Conservation (phyloP, 257 asterid species). For the Lycium ferocissimum region DNA sequence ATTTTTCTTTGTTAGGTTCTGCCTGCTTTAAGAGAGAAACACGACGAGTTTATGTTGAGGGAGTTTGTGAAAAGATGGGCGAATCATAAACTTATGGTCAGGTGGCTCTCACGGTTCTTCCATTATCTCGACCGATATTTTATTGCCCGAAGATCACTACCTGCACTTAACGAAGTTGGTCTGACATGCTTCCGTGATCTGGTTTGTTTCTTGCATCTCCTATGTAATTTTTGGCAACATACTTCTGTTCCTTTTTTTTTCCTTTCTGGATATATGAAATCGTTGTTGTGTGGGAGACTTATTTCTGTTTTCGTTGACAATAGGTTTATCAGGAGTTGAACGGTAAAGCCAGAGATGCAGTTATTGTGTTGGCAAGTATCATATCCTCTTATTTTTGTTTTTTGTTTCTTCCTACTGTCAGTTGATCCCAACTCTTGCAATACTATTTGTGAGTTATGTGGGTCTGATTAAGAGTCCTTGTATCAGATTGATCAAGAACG, state of each 20-base stretch:
- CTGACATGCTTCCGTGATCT: conserved; percentile 51
- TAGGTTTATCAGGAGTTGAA: conserved; percentile 55
- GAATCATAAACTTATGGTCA: conserved; percentile 57
- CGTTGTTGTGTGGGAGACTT: background rate
- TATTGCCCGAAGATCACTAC: conserved; percentile 46
- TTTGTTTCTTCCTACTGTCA: background rate
- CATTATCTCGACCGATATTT: conserved; percentile 59
- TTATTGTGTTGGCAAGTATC: conserved; percentile 49
- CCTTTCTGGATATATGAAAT: background rate
- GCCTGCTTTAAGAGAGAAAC: conserved; percentile 55
- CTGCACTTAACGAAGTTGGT: conserved; percentile 53
- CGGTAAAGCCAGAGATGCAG: conserved; percentile 54
- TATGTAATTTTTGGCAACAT: conserved; percentile 10
- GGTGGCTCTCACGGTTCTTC: conserved; percentile 65
- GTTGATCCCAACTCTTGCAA: background rate
- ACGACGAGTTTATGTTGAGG: conserved; percentile 57
- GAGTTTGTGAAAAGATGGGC: conserved; percentile 60
- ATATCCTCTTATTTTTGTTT: background rate
- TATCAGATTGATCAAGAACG: conserved; percentile 57
- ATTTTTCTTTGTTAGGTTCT: conserved; percentile 42
- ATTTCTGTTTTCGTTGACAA: conserved; percentile 24
- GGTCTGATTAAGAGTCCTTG: conserved; percentile 22
- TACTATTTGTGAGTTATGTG: conserved; percentile 7
- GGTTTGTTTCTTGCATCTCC: conserved; percentile 39
- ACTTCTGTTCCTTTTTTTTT: background rate